phyloP scores from a whole-genome alignment of 257 asterid genomes.

The Ajuga chamaepitys region DNA sequence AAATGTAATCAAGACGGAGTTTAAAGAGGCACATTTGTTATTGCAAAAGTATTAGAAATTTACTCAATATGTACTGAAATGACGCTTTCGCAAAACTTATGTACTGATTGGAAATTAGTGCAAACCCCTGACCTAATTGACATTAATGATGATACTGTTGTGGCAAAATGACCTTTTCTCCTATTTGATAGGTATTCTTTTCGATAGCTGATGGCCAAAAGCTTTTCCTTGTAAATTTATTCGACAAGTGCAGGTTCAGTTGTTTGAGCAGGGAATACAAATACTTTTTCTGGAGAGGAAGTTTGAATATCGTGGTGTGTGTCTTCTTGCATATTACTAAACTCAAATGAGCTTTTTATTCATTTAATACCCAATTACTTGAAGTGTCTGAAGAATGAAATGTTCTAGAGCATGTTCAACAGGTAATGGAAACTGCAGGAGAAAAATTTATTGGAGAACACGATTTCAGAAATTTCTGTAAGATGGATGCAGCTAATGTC shows the following conservation, averaged over 20 bases:
- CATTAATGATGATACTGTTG: not conserved
- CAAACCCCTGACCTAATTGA: not conserved
- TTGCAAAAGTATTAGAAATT: not conserved
- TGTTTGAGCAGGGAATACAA: conserved; percentile 86
- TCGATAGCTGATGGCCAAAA: not conserved
- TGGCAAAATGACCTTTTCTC: not conserved
- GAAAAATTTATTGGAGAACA: conserved; percentile 83
- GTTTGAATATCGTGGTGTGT: conserved; percentile 55
- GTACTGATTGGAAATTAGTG: not conserved
- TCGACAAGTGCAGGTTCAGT: conserved; percentile 66
- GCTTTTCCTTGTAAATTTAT: conserved; percentile 1
- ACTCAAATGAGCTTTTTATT: conserved; percentile 2
- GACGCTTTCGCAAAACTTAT: not conserved
- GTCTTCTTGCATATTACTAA: conserved; percentile 10
- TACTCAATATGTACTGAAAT: not conserved
- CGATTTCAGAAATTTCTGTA: conserved; percentile 95
- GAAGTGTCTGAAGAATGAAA: conserved; percentile 5
- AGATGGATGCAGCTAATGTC: conserved; percentile 95
- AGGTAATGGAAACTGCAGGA: conserved; percentile 86
- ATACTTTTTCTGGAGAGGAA: conserved; percentile 88
- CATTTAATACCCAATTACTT: conserved; percentile 2
- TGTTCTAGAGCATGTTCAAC: conserved; percentile 16
- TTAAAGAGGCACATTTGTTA: not conserved
- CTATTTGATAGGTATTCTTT: not conserved
- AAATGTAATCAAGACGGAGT: not conserved